A percentile compares a stretch with the other conserved stretches of the same genome.
phyloP scores from a whole-genome alignment of 2,329 filamentous ascomycete species.

The Apiospora marii region DNA sequence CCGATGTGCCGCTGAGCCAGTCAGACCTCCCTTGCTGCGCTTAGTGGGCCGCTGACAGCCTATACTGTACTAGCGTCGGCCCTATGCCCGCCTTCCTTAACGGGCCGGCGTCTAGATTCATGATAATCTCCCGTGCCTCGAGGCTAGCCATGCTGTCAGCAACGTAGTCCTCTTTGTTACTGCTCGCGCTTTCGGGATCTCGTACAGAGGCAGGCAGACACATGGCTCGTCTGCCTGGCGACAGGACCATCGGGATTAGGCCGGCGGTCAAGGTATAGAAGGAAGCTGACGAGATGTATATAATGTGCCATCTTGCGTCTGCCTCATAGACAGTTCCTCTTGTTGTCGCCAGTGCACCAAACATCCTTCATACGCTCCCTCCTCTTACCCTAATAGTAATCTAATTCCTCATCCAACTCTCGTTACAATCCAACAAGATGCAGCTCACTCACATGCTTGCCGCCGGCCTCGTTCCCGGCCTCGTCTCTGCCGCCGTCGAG shows the following conservation, averaged over 20 bases:
- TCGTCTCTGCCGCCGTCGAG: conserved; percentile 29
- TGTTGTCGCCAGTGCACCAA: neutral
- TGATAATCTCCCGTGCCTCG: neutral
- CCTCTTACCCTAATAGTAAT: conserved; percentile 6
- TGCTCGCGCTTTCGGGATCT: neutral
- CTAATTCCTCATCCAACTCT: neutral
- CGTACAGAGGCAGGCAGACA: neutral
- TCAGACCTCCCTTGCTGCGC: neutral
- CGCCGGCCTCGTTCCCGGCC: conserved; percentile 24
- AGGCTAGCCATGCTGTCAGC: neutral
- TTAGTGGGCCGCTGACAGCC: neutral
- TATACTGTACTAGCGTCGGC: conserved; percentile 16
- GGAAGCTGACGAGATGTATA: neutral
- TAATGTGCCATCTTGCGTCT: neutral
- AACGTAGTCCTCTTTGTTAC: neutral
- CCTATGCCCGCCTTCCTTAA: neutral
- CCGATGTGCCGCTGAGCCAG: neutral
- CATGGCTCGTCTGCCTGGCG: neutral
- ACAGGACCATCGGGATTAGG: conserved; percentile 1
- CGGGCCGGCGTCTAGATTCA: conserved; percentile 9
- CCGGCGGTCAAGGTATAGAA: neutral
- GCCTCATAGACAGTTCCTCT: neutral
- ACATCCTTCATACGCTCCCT: neutral
- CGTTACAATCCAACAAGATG: conserved; percentile 24
- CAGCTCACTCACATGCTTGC: conserved; percentile 26